Base-by-base conservation (phyloP, 768 basidiomycete species). In the Heimioporus sp. region DNA sequence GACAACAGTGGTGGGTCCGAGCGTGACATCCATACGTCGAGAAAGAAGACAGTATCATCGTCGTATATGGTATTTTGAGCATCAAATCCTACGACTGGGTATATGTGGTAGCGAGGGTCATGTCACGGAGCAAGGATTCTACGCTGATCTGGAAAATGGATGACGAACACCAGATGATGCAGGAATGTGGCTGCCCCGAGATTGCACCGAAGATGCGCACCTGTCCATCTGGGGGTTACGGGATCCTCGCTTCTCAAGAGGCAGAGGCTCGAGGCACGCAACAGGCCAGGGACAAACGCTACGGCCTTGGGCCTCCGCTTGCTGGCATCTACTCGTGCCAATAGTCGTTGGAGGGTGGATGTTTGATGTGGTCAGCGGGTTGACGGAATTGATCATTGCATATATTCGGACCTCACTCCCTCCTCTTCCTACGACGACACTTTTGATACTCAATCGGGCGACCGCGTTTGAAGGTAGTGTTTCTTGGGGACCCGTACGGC, bases 41-140 rank as follows among this genome's bases (percentile, higher is more conserved):
- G n/a, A n/a, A 87, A 88, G 72, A 84, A 82, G 60, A 97, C 67
- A 68, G 66, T 5, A 53, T 68, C n/a, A 54, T 68, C 20, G 96
- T 98, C 66, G 97, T 95, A 0, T 97, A 98, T 68, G 97, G 98
- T 60, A 82, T 98, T 16, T 85, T 86, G 1, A 90, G 94, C 58
- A 88, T 99, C 56, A 70, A 71, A 19, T 46, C 72, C 0, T 67
- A 74, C 13, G 95, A 98, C 67, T 98, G 97, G 57, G 91, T 96
- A 11, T 97, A 98, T 65, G 90, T 98, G 3, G 83, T 98, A 75
- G 85, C 58, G 77, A 83, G 17, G 96, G 95, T 0, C 59, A 65
- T 0, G 82, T 97, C 30, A 86, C 86, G 42, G 92, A 98, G 65
- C 88, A 92, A 61, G 97, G 97, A 1, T 96, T 83, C 69, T 81